These are phyloP conservation scores for Syzygium syzygioides DNA, from an alignment of 441 rosid genomes.

Conservation along the genomic window DNA sequence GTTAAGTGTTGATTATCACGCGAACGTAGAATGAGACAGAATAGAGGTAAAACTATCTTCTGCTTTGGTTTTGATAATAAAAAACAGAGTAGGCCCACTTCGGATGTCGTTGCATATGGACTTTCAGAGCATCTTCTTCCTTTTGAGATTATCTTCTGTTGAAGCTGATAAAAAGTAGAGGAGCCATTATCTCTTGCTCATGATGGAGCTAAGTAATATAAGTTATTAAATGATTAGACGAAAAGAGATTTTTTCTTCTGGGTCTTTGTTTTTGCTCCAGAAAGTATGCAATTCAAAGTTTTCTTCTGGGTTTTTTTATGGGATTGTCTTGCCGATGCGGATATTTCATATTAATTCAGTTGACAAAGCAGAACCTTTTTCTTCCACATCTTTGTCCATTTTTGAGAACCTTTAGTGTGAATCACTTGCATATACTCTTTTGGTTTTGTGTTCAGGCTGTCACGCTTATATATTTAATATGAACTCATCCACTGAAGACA, in stretches of 20 bases:
- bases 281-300: not conserved
- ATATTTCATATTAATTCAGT: not conserved
- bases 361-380: not conserved
- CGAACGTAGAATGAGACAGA: not conserved
- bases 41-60: not conserved
- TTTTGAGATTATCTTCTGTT: not conserved
- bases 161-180: not conserved
- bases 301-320: not conserved
- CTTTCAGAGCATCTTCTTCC: not conserved
- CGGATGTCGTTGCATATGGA: not conserved
- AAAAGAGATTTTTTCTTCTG: not conserved
- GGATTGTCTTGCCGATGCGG: not conserved
- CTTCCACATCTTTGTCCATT: not conserved
- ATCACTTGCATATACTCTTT: not conserved
- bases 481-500: not conserved
- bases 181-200: not conserved
- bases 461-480: not conserved
- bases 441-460: not conserved
- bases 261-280: not conserved
- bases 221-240: not conserved
- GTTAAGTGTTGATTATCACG: not conserved
- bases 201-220: not conserved
- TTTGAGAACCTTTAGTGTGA: not conserved
- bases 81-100: not conserved
- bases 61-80: not conserved